Conservation (phyloP, 768 basidiomycete genomes). For the Kwoniella sp. region DNA sequence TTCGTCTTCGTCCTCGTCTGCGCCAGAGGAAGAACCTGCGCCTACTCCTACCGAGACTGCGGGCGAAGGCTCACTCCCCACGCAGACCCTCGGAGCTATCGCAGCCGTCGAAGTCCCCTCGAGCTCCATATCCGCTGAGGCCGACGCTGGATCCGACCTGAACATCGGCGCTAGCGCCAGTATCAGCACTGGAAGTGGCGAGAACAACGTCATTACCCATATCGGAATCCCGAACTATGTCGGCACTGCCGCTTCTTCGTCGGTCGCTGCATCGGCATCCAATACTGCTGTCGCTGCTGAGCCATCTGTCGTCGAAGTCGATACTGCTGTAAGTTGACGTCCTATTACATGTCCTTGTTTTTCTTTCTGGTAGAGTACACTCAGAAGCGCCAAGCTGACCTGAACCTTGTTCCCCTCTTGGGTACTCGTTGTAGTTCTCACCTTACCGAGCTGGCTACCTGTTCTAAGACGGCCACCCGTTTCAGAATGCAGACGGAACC, state of each 20-base stretch:
- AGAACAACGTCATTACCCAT: not conserved
- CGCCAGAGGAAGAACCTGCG: not conserved
- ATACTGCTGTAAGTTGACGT: not conserved
- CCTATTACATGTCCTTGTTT: too few species aligned
- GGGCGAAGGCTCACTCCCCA: not conserved
- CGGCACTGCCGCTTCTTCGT: conserved; percentile 1
- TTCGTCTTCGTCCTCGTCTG: not conserved
- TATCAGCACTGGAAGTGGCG: not conserved
- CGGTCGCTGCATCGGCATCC: not conserved
- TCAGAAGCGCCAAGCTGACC: too few species aligned
- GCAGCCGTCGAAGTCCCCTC: not conserved
- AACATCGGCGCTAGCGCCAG: not conserved
- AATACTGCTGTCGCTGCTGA: too few species aligned
- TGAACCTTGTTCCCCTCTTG: not conserved
- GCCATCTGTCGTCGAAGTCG: not conserved
- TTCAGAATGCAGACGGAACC: too few species aligned
- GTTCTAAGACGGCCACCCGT: too few species aligned
- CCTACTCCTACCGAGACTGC: not conserved
- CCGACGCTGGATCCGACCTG: not conserved
- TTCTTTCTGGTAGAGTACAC: too few species aligned
- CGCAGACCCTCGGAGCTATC: not conserved
- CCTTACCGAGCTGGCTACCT: not conserved
- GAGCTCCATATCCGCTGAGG: too few species aligned
- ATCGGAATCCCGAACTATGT: not conserved
- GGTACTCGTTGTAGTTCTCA: not conserved